A percentile compares a stretch with the other conserved stretches of the same genome.
These are phyloP conservation scores for Amaranthus cruentus DNA, from an alignment of 148 eudicot species.

Conservation along the genomic window DNA sequence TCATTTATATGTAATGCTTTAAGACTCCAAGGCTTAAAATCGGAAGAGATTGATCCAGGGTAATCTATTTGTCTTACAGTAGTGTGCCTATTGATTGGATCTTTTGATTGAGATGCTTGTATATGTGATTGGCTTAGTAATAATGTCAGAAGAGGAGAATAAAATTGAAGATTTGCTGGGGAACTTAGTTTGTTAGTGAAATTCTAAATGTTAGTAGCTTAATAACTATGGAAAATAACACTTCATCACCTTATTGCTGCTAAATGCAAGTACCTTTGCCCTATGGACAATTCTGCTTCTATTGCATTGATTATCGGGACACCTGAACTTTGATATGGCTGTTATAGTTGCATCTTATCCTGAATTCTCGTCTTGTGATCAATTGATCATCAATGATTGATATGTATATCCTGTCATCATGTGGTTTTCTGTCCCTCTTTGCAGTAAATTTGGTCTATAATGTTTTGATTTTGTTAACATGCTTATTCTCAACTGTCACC, in stretches of 20 bases:
- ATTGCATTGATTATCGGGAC: neutral
- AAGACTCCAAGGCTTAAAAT: neutral
- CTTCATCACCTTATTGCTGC: neutral
- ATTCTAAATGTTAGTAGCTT: neutral
- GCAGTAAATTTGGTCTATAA: slow-evolving; percentile 3
- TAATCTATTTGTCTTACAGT: neutral
- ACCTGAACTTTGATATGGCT: neutral
- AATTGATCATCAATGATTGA: too few relatives aligned
- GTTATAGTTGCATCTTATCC: neutral
- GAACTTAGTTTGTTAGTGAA: neutral
- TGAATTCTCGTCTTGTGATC: too few relatives aligned
- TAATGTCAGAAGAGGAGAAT: neutral
- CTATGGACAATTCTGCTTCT: neutral
- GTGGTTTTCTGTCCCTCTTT: neutral
- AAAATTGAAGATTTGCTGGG: neutral
- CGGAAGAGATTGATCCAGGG: neutral
- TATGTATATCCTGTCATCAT: too few relatives aligned
- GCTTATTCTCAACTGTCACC: slow-evolving; percentile 1
- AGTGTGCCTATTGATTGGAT: neutral
- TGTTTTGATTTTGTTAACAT: slow-evolving; percentile 9
- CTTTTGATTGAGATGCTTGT: neutral
- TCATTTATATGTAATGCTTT: slow-evolving; percentile 3
- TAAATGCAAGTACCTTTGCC: neutral
- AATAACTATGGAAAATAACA: too few relatives aligned
- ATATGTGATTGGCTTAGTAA: neutral